A percentile compares a stretch with the other conserved stretches of the same genome.
Evolutionary conservation across 2,329 filamentous ascomycete species (phyloP).

Genomic region (Elsinoe perseae): DNA sequence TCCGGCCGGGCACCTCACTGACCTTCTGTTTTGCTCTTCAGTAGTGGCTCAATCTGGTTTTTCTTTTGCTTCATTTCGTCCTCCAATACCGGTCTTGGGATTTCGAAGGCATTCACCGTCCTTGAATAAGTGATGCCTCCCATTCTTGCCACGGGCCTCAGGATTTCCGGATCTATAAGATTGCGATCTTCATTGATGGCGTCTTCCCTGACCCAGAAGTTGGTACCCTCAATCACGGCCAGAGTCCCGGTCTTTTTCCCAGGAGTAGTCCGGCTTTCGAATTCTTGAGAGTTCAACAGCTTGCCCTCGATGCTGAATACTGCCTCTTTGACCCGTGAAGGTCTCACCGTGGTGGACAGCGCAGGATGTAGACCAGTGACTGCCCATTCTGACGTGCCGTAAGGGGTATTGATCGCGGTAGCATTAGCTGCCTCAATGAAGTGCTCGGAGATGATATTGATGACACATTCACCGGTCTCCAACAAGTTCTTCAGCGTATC

Average conservation of each 20-base stretch:
- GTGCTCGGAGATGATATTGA: conserved; percentile 81
- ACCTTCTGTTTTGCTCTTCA: conserved; percentile 39
- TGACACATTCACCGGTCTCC: conserved; percentile 61
- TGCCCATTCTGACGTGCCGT: conserved; percentile 70
- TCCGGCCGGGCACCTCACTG: conserved; percentile 26
- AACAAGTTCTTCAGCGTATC: conserved; percentile 70
- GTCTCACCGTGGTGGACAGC: conserved; percentile 56
- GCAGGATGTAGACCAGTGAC: conserved; percentile 67
- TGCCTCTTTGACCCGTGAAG: conserved; percentile 70
- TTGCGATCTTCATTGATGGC: conserved; percentile 71
- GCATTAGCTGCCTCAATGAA: conserved; percentile 83
- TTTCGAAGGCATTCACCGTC: conserved; percentile 60
- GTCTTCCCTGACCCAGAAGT: conserved; percentile 86
- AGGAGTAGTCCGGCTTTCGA: conserved; percentile 61
- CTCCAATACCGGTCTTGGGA: conserved; percentile 51
- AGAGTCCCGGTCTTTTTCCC: conserved; percentile 69
- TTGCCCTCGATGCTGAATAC: conserved; percentile 77
- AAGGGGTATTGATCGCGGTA: conserved; percentile 69
- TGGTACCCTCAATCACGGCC: conserved; percentile 70
- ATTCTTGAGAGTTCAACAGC: conserved; percentile 66
- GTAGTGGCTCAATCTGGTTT: conserved; percentile 46
- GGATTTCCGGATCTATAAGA: conserved; percentile 64
- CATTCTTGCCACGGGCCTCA: conserved; percentile 68
- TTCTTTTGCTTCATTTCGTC: conserved; percentile 43
- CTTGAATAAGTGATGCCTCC: conserved; percentile 83